Conservation (phyloP, 2,329 filamentous ascomycete species). For the Penicillium paneum region DNA sequence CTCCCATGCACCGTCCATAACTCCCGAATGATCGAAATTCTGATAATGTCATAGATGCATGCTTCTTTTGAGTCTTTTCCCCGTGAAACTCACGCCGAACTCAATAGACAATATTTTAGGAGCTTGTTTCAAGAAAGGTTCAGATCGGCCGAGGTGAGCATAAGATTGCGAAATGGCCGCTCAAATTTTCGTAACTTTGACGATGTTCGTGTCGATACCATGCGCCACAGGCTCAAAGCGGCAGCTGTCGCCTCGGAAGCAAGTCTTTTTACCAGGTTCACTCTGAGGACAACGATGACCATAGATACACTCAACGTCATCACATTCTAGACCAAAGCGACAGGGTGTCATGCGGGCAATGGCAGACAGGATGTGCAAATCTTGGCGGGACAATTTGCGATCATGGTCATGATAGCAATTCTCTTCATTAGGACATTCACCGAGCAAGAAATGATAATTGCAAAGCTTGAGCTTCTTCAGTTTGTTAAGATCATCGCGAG, state of each 20-base stretch:
- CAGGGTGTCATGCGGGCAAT: constrained; percentile 64
- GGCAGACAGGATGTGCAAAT: constrained; percentile 54
- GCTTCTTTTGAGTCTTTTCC: not conserved
- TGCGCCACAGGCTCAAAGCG: constrained; percentile 58
- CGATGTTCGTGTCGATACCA: constrained; percentile 55
- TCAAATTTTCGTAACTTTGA: constrained; percentile 51
- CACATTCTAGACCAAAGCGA: constrained; percentile 55
- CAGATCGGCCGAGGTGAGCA: not conserved
- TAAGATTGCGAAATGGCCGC: not conserved
- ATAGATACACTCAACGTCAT: constrained; percentile 61
- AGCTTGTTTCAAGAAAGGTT: constrained; percentile 3
- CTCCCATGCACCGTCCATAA: constrained; percentile 4
- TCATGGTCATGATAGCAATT: constrained; percentile 55
- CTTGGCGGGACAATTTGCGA: constrained; percentile 52
- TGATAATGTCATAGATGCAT: constrained; percentile 3
- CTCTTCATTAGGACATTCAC: constrained; percentile 54
- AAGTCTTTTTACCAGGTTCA: constrained; percentile 51
- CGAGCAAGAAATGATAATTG: constrained; percentile 59
- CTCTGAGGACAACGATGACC: constrained; percentile 61
- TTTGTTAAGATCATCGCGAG: constrained; percentile 55
- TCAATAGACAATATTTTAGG: constrained; percentile 4
- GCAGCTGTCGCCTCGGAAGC: constrained; percentile 58
- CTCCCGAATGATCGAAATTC: constrained; percentile 3
- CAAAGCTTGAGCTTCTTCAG: constrained; percentile 63
- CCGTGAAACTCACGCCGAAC: constrained; percentile 7